phyloP scores from a whole-genome alignment of 345 rosid species.

The Eucalyptus cloeziana region DNA sequence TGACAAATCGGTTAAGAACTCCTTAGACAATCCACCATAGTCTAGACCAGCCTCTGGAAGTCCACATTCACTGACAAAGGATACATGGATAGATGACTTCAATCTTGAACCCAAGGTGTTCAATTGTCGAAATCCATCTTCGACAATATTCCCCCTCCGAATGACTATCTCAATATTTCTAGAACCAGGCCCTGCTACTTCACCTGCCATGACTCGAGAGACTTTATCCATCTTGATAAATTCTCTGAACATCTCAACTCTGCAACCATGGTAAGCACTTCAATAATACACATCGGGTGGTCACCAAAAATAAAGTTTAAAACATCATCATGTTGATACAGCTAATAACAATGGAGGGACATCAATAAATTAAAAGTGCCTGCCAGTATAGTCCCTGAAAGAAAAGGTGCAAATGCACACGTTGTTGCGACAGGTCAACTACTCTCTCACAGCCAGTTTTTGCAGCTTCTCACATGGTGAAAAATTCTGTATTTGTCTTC shows the following conservation, averaged over 20 bases:
- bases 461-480: not conserved
- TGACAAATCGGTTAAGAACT: constrained; percentile 91
- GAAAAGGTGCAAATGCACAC: not conserved
- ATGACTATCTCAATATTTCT: constrained; percentile 77
- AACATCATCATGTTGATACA: not conserved
- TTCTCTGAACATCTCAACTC: constrained; percentile 96
- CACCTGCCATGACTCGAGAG: constrained; percentile 86
- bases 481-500: not conserved
- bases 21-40: constrained; percentile 95
- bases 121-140: constrained; percentile 85
- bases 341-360: not conserved
- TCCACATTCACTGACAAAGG: constrained; percentile 94
- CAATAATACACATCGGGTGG: not conserved
- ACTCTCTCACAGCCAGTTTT: not conserved
- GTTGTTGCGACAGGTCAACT: not conserved
- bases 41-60: constrained; percentile 98
- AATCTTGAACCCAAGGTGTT: constrained; percentile 76
- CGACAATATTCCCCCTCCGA: constrained; percentile 84
- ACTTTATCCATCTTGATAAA: constrained; percentile 87
- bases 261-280: constrained; percentile 19
- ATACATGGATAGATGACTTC: constrained; percentile 87
- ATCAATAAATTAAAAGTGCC: not conserved
- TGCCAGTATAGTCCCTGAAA: not conserved
- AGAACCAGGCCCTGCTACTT: constrained; percentile 74
- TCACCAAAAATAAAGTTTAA: not conserved